These are phyloP conservation scores for Kurtzmaniella quercitrusa DNA, from an alignment of 1,139 yeast species.

Conservation along the genomic window DNA sequence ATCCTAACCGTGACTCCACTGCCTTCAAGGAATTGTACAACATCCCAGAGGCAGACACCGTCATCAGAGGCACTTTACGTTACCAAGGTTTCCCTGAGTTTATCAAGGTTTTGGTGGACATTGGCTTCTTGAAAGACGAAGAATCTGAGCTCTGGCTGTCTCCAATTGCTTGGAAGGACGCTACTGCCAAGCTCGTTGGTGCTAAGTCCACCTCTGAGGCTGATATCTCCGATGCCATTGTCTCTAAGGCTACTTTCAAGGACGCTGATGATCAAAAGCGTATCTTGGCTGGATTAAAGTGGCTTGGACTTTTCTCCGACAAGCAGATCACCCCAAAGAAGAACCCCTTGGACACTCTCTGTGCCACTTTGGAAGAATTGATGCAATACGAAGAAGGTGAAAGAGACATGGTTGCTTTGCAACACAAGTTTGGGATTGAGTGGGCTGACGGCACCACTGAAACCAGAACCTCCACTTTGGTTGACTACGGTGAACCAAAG, in stretches of 20 bases:
- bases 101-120: constrained; percentile 88
- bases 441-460: constrained; percentile 92
- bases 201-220: constrained; percentile 65
- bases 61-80: constrained; percentile 94
- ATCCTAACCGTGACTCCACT: constrained; percentile 98
- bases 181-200: constrained; percentile 70
- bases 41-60: constrained; percentile 97
- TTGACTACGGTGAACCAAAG: constrained; percentile 87
- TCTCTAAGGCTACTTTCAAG: constrained; percentile 75
- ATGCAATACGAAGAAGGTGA: constrained; percentile 97
- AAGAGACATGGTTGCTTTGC: constrained; percentile 91
- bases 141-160: constrained; percentile 53
- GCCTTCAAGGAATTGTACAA: constrained; percentile 84
- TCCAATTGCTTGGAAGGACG: constrained; percentile 82
- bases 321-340: constrained; percentile 79
- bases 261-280: constrained; percentile 78
- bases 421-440: constrained; percentile 96
- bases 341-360: constrained; percentile 90
- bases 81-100: constrained; percentile 99
- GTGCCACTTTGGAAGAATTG: constrained; percentile 91
- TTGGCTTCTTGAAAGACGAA: constrained; percentile 85
- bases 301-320: constrained; percentile 91
- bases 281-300: constrained; percentile 81
- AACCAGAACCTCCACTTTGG: constrained; percentile 90
- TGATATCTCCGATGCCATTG: constrained; percentile 73